These are phyloP conservation scores for Microcyclospora tardicrescens DNA, from an alignment of 2,329 filamentous ascomycete genomes.

Conservation along the genomic window DNA sequence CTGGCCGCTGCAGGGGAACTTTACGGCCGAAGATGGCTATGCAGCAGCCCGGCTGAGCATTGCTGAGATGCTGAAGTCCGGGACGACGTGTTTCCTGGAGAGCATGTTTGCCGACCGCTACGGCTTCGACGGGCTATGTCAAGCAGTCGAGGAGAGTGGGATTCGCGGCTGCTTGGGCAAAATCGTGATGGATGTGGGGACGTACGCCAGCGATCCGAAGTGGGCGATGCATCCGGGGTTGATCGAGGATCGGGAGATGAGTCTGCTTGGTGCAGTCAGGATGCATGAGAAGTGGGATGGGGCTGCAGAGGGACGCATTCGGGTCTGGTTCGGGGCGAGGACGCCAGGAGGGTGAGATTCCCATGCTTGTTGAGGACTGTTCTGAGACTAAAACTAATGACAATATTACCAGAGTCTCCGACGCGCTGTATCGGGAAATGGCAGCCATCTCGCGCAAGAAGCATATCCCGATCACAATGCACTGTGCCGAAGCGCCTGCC, in stretches of 20 bases:
- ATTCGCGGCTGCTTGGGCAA: constrained; percentile 34
- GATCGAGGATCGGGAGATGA: constrained; percentile 27
- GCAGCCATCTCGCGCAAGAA: constrained; percentile 19
- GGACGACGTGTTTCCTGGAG: constrained; percentile 41
- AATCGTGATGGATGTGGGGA: constrained; percentile 33
- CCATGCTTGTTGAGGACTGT: not conserved
- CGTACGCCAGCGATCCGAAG: constrained; percentile 29
- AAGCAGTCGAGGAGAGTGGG: constrained; percentile 32
- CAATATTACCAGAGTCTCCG: constrained; percentile 16
- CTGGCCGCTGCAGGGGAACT: constrained; percentile 36
- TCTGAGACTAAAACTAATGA: constrained; percentile 6
- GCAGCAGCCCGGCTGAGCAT: constrained; percentile 36
- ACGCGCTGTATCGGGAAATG: constrained; percentile 24
- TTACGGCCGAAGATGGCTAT: constrained; percentile 36
- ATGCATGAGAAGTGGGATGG: constrained; percentile 26
- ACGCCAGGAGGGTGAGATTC: constrained; percentile 24
- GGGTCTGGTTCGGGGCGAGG: constrained; percentile 27
- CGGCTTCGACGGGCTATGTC: constrained; percentile 33
- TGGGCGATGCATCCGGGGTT: constrained; percentile 34
- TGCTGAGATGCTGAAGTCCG: constrained; percentile 38
- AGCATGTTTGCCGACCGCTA: constrained; percentile 39
- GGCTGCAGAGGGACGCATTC: constrained; percentile 22
- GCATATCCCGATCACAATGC: constrained; percentile 27
- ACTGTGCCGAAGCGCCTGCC: constrained; percentile 25
- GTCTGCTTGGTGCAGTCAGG: constrained; percentile 19